These are phyloP conservation scores for Dryas integrifolia DNA, from an alignment of 331 rosid species.

Conservation along the genomic window DNA sequence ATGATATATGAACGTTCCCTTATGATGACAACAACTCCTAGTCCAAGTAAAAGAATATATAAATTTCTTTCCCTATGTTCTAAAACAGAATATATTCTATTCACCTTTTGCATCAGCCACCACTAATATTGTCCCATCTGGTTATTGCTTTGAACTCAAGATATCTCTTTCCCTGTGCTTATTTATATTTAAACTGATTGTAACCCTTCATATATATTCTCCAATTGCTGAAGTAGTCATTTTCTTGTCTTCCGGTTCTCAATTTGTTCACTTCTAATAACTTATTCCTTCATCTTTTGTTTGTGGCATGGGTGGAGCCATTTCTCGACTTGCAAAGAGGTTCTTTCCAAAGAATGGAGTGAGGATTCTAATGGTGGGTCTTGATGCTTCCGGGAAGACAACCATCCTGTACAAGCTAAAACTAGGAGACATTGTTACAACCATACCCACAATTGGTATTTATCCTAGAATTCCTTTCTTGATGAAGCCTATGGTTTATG, in stretches of 20 bases:
- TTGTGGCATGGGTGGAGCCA: slow-evolving; percentile 37
- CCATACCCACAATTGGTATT: slow-evolving; percentile 52
- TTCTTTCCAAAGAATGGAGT: slow-evolving; percentile 36
- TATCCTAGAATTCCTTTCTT: background rate
- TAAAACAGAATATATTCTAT: slow-evolving; percentile 28
- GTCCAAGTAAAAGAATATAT: slow-evolving; percentile 13
- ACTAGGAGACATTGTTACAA: slow-evolving; percentile 37
- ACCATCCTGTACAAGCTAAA: slow-evolving; percentile 51
- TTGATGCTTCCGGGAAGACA: slow-evolving; percentile 56
- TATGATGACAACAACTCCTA: slow-evolving; percentile 6
- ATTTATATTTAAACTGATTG: background rate
- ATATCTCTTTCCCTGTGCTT: slow-evolving; percentile 18
- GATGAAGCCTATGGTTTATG: background rate
- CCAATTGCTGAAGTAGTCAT: no score
- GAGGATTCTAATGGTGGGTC: slow-evolving; percentile 54
- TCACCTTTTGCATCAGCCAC: slow-evolving; percentile 25
- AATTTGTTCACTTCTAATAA: background rate
- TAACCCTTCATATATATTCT: background rate
- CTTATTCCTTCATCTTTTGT: background rate
- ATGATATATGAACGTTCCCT: slow-evolving; percentile 2
- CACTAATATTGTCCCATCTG: slow-evolving; percentile 13
- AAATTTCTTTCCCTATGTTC: slow-evolving; percentile 13
- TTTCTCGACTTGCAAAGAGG: slow-evolving; percentile 33
- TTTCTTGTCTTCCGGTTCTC: background rate
- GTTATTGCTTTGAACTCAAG: slow-evolving; percentile 33